Percentiles rank a stretch among this genome's conserved stretches.
Conservation (phyloP, 208 protist species). For the Wallacemonas sp. region DNA sequence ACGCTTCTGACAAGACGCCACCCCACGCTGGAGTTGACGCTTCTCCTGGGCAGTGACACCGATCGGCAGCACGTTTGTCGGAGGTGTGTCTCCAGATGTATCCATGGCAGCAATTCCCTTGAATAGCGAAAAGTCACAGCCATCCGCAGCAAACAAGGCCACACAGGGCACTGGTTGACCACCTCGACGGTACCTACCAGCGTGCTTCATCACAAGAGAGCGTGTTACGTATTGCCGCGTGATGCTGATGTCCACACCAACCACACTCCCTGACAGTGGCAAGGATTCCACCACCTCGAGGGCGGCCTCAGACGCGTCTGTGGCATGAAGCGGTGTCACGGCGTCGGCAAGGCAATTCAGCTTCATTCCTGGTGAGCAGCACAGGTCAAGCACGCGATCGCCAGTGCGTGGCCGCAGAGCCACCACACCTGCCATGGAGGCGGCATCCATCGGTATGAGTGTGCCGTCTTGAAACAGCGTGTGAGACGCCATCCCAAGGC, state of each 20-base stretch:
- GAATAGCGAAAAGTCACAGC: slow-evolving; percentile 21
- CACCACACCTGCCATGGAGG: slow-evolving; percentile 80
- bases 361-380: slow-evolving; percentile 90
- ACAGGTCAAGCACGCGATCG: slow-evolving; percentile 82
- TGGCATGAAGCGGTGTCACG: slow-evolving; percentile 16
- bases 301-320: background rate
- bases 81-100: background rate
- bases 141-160: slow-evolving; percentile 57
- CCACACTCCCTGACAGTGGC: slow-evolving; percentile 30
- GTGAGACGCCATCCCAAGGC: slow-evolving; percentile 24
- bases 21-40: slow-evolving; percentile 15
- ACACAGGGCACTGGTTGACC: slow-evolving; percentile 18
- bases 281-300: background rate
- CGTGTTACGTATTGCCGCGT: slow-evolving; percentile 57
- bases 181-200: background rate
- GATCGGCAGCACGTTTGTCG: slow-evolving; percentile 7
- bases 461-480: slow-evolving; percentile 37
- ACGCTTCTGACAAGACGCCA: slow-evolving; percentile 10
- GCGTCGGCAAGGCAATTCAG: slow-evolving; percentile 64
- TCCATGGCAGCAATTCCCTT: slow-evolving; percentile 26
- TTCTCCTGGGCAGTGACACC: slow-evolving; percentile 40
- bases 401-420: slow-evolving; percentile 55
- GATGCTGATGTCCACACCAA: slow-evolving; percentile 75
- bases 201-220: slow-evolving; percentile 45
- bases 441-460: slow-evolving; percentile 83